phyloP scores from a whole-genome alignment of 2,329 filamentous ascomycete species.

The Lizonia empirigonia region DNA sequence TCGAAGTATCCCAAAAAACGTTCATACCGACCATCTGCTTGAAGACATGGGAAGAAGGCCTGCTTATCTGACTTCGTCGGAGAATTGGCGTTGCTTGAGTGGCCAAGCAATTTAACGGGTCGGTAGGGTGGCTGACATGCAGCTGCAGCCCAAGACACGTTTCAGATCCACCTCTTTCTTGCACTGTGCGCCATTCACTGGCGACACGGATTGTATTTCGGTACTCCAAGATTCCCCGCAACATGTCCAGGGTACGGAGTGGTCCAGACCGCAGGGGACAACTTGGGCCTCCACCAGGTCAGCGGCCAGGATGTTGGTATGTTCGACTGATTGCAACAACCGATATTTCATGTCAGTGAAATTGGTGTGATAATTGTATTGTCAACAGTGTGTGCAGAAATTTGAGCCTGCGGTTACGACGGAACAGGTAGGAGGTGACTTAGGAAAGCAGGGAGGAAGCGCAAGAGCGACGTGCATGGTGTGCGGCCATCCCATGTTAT shows the following conservation, averaged over 20 bases:
- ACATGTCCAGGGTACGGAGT: not conserved
- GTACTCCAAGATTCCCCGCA: not conserved
- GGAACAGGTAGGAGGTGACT: no score
- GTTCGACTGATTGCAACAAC: no score
- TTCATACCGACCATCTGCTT: slow-evolving; percentile 12
- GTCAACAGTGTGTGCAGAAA: no score
- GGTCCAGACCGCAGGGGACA: not conserved
- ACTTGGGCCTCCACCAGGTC: not conserved
- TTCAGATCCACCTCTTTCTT: slow-evolving; percentile 1
- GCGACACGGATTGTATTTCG: not conserved
- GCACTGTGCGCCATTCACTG: not conserved
- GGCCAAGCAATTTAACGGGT: slow-evolving; percentile 25
- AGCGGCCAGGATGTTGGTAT: no score
- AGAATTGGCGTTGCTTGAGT: slow-evolving; percentile 24
- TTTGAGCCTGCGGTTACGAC: no score
- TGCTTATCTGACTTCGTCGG: slow-evolving; percentile 14
- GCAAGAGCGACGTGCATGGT: no score
- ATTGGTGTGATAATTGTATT: no score
- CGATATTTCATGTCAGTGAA: no score
- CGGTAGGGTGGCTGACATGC: slow-evolving; percentile 27
- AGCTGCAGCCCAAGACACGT: slow-evolving; percentile 14
- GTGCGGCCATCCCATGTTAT: no score
- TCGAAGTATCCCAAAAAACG: slow-evolving; percentile 6
- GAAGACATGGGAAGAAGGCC: slow-evolving; percentile 1
- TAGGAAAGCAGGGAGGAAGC: no score